A percentile compares a stretch with the other conserved stretches of the same genome.
phyloP scores from a whole-genome alignment of 768 basidiomycete genomes.

The Hericium erinaceus region DNA sequence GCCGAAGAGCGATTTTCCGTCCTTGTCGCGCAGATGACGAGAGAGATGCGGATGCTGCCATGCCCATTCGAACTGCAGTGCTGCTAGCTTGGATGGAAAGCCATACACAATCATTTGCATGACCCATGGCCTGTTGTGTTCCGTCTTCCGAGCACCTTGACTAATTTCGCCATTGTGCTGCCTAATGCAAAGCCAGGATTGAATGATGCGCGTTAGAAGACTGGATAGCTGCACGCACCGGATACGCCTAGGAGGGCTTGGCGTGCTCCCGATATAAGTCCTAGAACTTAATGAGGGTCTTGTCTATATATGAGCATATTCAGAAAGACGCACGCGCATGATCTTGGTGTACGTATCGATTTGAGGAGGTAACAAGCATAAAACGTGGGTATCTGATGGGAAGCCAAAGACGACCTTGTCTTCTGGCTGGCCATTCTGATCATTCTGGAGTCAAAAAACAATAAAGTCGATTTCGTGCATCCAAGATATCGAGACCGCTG shows the following conservation, averaged over 20 bases:
- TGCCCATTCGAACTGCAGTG: conserved; percentile 76
- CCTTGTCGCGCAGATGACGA: conserved; percentile 45
- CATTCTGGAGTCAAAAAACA: too few relatives aligned
- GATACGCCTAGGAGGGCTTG: conserved; percentile 55
- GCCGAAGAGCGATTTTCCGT: conserved; percentile 31
- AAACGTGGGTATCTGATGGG: conserved; percentile 50
- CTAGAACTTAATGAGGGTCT: conserved; percentile 21
- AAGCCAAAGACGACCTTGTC: conserved; percentile 14
- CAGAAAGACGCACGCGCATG: conserved; percentile 28
- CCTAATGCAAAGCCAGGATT: conserved; percentile 22
- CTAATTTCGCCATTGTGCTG: conserved; percentile 77
- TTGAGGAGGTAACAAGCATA: conserved; percentile 82
- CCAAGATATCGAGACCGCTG: too few relatives aligned
- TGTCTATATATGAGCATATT: neutral
- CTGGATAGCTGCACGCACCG: conserved; percentile 27
- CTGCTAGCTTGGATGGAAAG: conserved; percentile 70
- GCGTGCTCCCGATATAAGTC: conserved; percentile 73
- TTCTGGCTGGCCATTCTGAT: conserved; percentile 1
- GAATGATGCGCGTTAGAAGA: neutral
- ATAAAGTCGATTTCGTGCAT: too few relatives aligned
- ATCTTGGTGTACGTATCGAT: conserved; percentile 45
- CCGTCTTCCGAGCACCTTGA: conserved; percentile 64
- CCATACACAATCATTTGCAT: conserved; percentile 86
- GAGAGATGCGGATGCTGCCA: conserved; percentile 75
- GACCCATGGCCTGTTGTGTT: conserved; percentile 55